Evolutionary conservation across 495 filamentous ascomycete species (phyloP), one percentile per base, ranked within the genome.

Genomic region (Aspergillus kassunensis): DNA sequence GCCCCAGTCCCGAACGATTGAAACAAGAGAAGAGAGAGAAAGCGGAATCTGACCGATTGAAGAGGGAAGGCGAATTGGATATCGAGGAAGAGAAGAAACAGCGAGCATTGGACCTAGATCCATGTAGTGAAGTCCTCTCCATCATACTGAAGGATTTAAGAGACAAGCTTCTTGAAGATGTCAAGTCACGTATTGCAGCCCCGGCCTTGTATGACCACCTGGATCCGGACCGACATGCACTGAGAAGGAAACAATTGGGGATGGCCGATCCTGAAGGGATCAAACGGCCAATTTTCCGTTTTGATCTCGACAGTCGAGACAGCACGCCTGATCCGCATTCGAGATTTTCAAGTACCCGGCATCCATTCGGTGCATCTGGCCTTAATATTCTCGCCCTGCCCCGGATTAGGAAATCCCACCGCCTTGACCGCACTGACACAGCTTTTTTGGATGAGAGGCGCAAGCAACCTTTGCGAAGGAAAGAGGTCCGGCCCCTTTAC

Each of bases 41-140:
- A 52, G 77, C 73, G 30, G 75, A 84, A 54, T 63, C 67, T 24
- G 80, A 84, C 39, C 66, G 74, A 33, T 55, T 79, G n/a, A 80
- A 76, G 35, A 83, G 79, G 51, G 87, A 93, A 56, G 82, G 87
- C 10, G 88, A 87, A 48, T 66, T 80, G 35, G 90, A 95, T 58
- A 58, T 90, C 16, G 89, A 95, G 53, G 86, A 91, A 58, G 91
- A 97, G 60, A 96, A 90, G 65, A 83, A 80, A 54, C 83, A 90
- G 52, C 73, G 91, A 39, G 91, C 90, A 1, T 79, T 82, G 56
- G 84, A 91, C 55, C 76, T 96, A 44, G 92, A 98, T 62, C 90
- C 92, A 33, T 87, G 89, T n/a, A 72, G 75, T 16, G 91, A 89
- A 59, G 89, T 93, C 33, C 69, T 88, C 16, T 82, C 90, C 27